These are phyloP conservation scores for Aureobasidium sp. DNA, from an alignment of 2,329 filamentous ascomycete species.

Conservation along the genomic window DNA sequence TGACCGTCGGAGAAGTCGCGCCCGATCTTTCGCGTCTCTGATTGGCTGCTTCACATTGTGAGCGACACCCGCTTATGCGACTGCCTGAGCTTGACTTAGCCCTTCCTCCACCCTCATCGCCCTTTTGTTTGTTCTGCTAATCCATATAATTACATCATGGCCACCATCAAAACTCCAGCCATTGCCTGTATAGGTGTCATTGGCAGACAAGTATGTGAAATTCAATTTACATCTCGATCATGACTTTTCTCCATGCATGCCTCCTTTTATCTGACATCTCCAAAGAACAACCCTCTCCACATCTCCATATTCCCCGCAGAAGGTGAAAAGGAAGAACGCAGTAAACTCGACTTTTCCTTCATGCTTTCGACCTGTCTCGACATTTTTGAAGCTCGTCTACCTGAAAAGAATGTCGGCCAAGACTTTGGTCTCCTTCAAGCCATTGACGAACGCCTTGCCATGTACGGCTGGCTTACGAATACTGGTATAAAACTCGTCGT, in stretches of 20 bases:
- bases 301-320: constrained; percentile 77
- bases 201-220: constrained; percentile 67
- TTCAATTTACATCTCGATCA: not conserved
- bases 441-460: constrained; percentile 83
- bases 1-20: not conserved
- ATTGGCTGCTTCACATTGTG: not conserved
- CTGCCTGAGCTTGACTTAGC: constrained; percentile 1
- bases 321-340: constrained; percentile 49
- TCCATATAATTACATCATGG: not conserved
- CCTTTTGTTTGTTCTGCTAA: constrained; percentile 3
- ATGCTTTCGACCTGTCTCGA: constrained; percentile 86
- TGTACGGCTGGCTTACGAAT: constrained; percentile 95
- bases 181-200: constrained; percentile 93
- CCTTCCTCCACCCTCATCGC: not conserved
- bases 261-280: not conserved
- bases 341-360: constrained; percentile 82
- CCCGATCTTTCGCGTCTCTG: not conserved
- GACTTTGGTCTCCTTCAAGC: constrained; percentile 89
- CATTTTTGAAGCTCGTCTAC: constrained; percentile 79
- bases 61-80: not conserved
- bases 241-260: not conserved
- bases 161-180: constrained; percentile 48
- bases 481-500: constrained; percentile 87
- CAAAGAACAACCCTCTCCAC: constrained; percentile 90
- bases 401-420: constrained; percentile 63